phyloP scores from a whole-genome alignment of 768 basidiomycete species.

The Vararia minispora region DNA sequence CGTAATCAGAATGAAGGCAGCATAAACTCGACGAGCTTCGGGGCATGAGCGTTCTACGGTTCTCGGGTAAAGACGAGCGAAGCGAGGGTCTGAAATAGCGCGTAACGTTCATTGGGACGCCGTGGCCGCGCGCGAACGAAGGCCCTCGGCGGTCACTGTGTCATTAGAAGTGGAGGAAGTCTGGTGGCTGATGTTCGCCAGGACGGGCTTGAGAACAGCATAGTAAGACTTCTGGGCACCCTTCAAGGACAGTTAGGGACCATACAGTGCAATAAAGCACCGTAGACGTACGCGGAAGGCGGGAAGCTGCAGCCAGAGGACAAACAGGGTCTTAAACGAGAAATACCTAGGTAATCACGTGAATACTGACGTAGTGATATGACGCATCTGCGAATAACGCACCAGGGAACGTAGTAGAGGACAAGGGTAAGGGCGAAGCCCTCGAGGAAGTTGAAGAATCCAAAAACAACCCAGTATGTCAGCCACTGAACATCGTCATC shows the following conservation, averaged over 20 bases:
- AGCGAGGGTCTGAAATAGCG: too few relatives aligned
- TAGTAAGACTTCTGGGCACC: constrained; percentile 81
- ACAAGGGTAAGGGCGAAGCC: constrained; percentile 72
- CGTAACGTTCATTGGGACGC: constrained; percentile 24
- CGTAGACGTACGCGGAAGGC: constrained; percentile 75
- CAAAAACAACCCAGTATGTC: constrained; percentile 96
- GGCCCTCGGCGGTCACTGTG: constrained; percentile 38
- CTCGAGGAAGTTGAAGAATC: constrained; percentile 89
- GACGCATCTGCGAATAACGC: too few relatives aligned
- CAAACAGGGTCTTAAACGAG: constrained; percentile 83
- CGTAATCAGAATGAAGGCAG: too few relatives aligned
- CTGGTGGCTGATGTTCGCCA: constrained; percentile 45
- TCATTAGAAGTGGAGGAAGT: constrained; percentile 36
- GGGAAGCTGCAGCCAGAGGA: constrained; percentile 87
- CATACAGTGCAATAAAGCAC: constrained; percentile 5
- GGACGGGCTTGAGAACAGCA: constrained; percentile 67
- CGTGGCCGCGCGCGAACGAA: constrained; percentile 33
- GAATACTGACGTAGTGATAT: too few relatives aligned
- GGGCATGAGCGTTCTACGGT: too few relatives aligned
- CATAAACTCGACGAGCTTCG: too few relatives aligned
- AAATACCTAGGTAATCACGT: too few relatives aligned
- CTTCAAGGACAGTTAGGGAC: constrained; percentile 25
- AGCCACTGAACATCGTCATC: constrained; percentile 92
- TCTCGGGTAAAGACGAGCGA: too few relatives aligned
- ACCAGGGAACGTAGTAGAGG: constrained; percentile 90